Evolutionary conservation across 371 early-diverging fungal species (phyloP).

Genomic region (Mucor plumbeus): DNA sequence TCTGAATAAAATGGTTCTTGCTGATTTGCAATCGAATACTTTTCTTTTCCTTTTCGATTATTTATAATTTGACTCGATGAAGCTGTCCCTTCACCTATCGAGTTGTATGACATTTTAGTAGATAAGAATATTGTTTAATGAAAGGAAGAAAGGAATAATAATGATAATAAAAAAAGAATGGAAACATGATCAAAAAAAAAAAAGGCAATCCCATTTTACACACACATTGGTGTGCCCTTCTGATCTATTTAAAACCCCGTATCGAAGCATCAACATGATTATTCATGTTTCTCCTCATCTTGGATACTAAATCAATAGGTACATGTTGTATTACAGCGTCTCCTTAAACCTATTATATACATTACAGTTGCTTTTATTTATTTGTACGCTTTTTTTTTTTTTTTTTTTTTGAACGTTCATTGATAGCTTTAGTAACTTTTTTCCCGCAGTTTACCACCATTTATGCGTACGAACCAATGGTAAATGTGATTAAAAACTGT

Average conservation of each 20-base stretch:
- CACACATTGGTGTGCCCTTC: constrained; percentile 2
- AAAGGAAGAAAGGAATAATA: background rate
- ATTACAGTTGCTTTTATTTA: too few relatives aligned
- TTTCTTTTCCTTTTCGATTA: constrained; percentile 16
- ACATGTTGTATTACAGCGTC: too few relatives aligned
- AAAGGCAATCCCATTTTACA: constrained; percentile 7
- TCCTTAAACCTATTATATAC: too few relatives aligned
- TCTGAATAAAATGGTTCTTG: background rate
- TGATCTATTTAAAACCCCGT: constrained; percentile 5
- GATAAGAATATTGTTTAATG: background rate
- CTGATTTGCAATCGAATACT: constrained; percentile 10
- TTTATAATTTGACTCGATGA: background rate
- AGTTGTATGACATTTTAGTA: constrained; percentile 9
- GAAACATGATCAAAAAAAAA: constrained; percentile 7
- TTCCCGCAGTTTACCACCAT: too few relatives aligned
- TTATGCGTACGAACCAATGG: too few relatives aligned
- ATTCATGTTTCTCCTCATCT: background rate
- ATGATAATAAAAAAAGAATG: too few relatives aligned
- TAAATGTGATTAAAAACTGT: too few relatives aligned
- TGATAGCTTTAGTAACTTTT: too few relatives aligned
- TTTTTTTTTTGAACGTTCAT: too few relatives aligned
- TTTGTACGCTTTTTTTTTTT: too few relatives aligned
- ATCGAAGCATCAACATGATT: background rate
- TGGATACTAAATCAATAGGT: too few relatives aligned
- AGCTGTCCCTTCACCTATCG: constrained; percentile 18